Evolutionary conservation across 106 monocot genomes (phyloP).

Genomic region (Amphibolis antarctica): DNA sequence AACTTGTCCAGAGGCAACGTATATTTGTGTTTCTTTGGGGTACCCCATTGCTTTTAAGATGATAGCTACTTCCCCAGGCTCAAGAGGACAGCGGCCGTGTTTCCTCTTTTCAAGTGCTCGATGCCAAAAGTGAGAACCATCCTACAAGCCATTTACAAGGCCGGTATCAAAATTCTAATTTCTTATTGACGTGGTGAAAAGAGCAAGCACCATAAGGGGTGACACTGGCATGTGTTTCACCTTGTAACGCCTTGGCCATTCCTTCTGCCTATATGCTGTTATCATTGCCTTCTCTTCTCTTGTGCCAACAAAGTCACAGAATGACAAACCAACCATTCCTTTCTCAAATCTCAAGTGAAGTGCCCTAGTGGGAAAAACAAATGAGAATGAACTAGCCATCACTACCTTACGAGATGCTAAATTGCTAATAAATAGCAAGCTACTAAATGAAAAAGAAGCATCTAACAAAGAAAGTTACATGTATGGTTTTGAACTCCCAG

Average conservation of each 20-base stretch:
- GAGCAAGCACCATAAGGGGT: too few relatives aligned
- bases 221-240: constrained; percentile 12
- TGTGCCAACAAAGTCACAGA: constrained; percentile 98
- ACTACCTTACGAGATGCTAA: not conserved
- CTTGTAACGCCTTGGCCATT: constrained; percentile 97
- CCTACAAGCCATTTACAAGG: constrained; percentile 29
- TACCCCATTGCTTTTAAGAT: constrained; percentile 92
- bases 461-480: constrained; percentile 40
- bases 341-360: constrained; percentile 98
- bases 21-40: constrained; percentile 93
- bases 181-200: not conserved
- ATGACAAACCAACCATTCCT: constrained; percentile 98
- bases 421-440: not conserved
- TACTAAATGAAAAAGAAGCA: constrained; percentile 2
- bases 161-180: not conserved
- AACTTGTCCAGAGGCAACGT: constrained; percentile 97
- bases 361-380: constrained; percentile 39
- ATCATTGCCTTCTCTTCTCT: constrained; percentile 98
- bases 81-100: constrained; percentile 94
- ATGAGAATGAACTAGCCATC: not conserved
- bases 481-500: constrained; percentile 61
- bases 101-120: constrained; percentile 87
- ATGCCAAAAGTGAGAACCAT: constrained; percentile 95
- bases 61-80: constrained; percentile 89
- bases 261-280: constrained; percentile 86